phyloP scores from a whole-genome alignment of 768 basidiomycete species.

The Hirschioporus abietinus region DNA sequence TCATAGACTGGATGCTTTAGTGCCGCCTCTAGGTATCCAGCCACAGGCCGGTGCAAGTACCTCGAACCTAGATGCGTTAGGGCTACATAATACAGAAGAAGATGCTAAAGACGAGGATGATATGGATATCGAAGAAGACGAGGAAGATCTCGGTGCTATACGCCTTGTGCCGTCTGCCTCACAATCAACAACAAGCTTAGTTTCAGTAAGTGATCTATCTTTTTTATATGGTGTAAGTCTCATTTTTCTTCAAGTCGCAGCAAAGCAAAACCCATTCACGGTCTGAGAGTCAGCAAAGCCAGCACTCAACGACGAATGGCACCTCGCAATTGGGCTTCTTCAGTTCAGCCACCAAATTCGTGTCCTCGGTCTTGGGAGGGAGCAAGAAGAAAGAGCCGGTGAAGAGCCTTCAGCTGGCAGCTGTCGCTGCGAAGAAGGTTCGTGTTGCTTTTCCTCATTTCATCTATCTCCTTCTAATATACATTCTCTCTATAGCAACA shows the following conservation, averaged over 20 bases:
- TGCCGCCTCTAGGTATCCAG: not conserved
- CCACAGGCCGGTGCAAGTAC: conserved; percentile 4
- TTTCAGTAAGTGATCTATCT: not conserved
- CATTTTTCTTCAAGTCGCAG: not conserved
- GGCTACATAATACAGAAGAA: conserved; percentile 11
- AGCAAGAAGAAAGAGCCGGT: conserved; percentile 67
- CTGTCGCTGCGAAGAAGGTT: conserved; percentile 85
- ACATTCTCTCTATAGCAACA: conserved; percentile 58
- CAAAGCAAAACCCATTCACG: not conserved
- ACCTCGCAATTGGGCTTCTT: conserved; percentile 54
- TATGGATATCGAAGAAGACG: conserved; percentile 13
- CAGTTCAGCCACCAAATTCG: conserved; percentile 62
- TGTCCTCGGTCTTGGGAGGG: conserved; percentile 60
- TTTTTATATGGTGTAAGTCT: not conserved
- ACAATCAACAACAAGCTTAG: not conserved
- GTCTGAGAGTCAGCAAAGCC: not conserved
- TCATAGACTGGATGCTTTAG: conserved; percentile 26
- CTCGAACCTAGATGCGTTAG: conserved; percentile 10
- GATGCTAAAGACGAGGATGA: conserved; percentile 6
- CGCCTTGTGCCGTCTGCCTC: not conserved
- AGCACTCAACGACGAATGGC: not conserved
- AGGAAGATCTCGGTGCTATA: conserved; percentile 14
- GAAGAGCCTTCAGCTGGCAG: conserved; percentile 79
- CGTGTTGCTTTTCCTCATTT: conserved; percentile 13
- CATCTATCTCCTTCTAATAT: conserved; percentile 5